These are phyloP conservation scores for Mucor saturninus DNA, from an alignment of 371 early-diverging fungal genomes.

Conservation along the genomic window DNA sequence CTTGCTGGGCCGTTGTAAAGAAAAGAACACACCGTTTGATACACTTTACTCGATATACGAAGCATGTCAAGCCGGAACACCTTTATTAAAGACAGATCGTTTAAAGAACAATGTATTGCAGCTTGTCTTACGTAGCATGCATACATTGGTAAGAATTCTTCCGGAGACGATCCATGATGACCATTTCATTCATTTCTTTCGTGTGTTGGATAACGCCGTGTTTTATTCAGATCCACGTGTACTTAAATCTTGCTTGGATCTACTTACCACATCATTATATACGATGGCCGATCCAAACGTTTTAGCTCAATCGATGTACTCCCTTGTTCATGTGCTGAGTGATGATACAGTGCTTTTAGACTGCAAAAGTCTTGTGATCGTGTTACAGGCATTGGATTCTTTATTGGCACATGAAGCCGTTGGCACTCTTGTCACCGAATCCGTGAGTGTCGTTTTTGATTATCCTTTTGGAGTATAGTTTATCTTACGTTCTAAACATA, in stretches of 20 bases:
- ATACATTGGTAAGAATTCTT: not conserved
- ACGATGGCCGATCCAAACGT: not conserved
- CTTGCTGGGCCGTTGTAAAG: not conserved
- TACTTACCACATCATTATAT: conserved; percentile 37
- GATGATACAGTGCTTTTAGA: conserved; percentile 30
- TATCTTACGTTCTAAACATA: not conserved
- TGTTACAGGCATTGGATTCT: conserved; percentile 47
- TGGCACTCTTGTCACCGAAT: conserved; percentile 10
- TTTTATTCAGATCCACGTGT: conserved; percentile 53
- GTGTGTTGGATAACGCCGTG: conserved; percentile 34
- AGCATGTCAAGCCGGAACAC: not conserved
- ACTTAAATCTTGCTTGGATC: conserved; percentile 45
- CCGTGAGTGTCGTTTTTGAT: conserved; percentile 18
- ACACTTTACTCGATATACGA: not conserved
- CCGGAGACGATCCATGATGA: not conserved
- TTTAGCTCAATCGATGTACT: conserved; percentile 29
- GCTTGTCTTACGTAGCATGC: not conserved
- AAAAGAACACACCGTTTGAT: no score
- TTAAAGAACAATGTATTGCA: conserved; percentile 11
- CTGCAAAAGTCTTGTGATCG: conserved; percentile 44
- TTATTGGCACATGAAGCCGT: conserved; percentile 43
- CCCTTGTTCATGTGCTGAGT: conserved; percentile 40
- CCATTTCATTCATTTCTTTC: conserved; percentile 27
- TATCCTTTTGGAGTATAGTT: conserved; percentile 2
- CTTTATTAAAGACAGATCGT: conserved; percentile 3